These are phyloP conservation scores for Pleurozium schreberi DNA, from an alignment of 225 moss, liverwort and hornwort species.

Conservation along the genomic window DNA sequence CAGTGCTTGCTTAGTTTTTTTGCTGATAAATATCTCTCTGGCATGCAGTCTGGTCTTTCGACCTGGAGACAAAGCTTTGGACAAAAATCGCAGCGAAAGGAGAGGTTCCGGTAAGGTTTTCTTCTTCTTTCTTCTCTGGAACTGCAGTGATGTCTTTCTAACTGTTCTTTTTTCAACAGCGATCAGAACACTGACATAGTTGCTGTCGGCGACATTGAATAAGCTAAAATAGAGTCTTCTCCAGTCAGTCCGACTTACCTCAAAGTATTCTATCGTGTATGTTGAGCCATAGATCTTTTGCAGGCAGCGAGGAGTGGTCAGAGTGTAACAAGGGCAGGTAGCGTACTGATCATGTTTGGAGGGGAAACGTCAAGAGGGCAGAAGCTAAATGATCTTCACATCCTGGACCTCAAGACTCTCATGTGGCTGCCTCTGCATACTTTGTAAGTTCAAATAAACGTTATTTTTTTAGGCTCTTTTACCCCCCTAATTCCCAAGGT, in stretches of 20 bases:
- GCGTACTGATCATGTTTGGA: conserved; percentile 80
- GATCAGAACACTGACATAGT: background rate
- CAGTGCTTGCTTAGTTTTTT: background rate
- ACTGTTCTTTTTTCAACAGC: background rate
- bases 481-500: background rate
- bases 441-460: conserved; percentile 33
- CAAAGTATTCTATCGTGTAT: background rate
- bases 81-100: conserved; percentile 64
- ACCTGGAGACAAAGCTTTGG: conserved; percentile 69
- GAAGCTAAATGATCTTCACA: conserved; percentile 76
- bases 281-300: background rate
- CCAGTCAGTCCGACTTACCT: background rate
- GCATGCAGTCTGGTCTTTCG: conserved; percentile 79
- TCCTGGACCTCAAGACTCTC: conserved; percentile 74
- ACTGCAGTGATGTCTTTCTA: background rate
- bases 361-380: conserved; percentile 69
- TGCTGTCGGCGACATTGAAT: background rate
- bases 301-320: conserved; percentile 78
- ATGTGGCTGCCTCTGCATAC: conserved; percentile 79
- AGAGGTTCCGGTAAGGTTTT: conserved; percentile 60
- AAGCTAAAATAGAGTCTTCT: background rate
- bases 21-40: background rate
- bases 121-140: background rate
- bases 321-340: conserved; percentile 79
- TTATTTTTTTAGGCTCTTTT: background rate